Evolutionary conservation across 306 rosid genomes (phyloP).

Genomic region (Vachellia collinsii): DNA sequence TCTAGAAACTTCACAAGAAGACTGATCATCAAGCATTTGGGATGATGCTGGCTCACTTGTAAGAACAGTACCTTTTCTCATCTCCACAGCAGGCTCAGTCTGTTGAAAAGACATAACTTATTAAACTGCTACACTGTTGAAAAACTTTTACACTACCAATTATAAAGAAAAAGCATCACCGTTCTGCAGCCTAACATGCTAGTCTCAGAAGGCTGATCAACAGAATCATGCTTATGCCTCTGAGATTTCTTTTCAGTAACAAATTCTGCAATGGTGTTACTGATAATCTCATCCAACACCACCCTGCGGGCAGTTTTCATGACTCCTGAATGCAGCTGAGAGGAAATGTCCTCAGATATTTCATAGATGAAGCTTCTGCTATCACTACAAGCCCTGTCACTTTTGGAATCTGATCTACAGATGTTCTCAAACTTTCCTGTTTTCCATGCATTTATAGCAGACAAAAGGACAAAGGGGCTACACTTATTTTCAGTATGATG

Average conservation of each 20-base stretch:
- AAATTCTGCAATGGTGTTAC: slow-evolving; percentile 73
- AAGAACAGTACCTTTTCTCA: slow-evolving; percentile 43
- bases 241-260: slow-evolving; percentile 54
- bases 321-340: slow-evolving; percentile 72
- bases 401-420: slow-evolving; percentile 46
- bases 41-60: slow-evolving; percentile 42
- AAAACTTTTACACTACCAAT: slow-evolving; percentile 20
- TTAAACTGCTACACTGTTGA: slow-evolving; percentile 18
- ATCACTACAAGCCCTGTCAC: slow-evolving; percentile 47
- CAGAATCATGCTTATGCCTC: slow-evolving; percentile 55
- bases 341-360: slow-evolving; percentile 75
- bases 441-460: slow-evolving; percentile 65
- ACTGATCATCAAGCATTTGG: slow-evolving; percentile 34
- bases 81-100: slow-evolving; percentile 51
- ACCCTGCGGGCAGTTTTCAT: slow-evolving; percentile 89
- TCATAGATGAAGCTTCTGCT: slow-evolving; percentile 54
- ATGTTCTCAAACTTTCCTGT: slow-evolving; percentile 48
- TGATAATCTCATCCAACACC: slow-evolving; percentile 85
- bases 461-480: slow-evolving; percentile 54
- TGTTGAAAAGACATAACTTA: slow-evolving; percentile 47
- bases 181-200: slow-evolving; percentile 39
- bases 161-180: slow-evolving; percentile 51
- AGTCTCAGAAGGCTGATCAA: slow-evolving; percentile 47
- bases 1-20: slow-evolving; percentile 40
- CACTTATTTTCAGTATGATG: slow-evolving; percentile 65